Evolutionary conservation across 1,139 yeast species (phyloP).

Genomic region (Scheffersomyces quercinus): DNA sequence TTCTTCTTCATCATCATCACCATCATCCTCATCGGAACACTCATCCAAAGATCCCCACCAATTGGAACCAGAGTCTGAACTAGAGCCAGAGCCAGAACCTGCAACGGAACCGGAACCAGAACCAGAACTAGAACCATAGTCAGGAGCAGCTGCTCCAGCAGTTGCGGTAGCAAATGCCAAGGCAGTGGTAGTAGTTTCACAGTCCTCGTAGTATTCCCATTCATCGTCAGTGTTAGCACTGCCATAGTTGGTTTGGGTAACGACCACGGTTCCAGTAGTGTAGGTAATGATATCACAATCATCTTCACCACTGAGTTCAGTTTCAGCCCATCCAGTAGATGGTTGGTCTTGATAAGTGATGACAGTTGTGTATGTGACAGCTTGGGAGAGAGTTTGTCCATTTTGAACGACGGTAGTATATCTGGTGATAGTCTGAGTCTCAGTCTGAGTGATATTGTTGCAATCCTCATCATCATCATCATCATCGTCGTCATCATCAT

Average conservation of each 20-base stretch:
- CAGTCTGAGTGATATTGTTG: neutral
- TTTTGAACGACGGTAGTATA: neutral
- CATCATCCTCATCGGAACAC: conserved; percentile 41
- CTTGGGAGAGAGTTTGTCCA: neutral
- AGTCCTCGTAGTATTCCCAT: conserved; percentile 3
- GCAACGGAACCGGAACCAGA: conserved; percentile 21
- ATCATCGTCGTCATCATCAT: neutral
- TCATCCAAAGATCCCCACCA: conserved; percentile 48
- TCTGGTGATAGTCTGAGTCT: neutral
- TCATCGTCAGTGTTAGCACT: neutral
- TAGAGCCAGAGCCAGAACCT: conserved; percentile 43
- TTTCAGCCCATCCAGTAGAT: neutral
- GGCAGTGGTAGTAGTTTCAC: conserved; percentile 1
- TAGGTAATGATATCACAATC: neutral
- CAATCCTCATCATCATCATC: neutral
- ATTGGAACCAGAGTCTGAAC: conserved; percentile 41
- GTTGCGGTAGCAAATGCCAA: neutral
- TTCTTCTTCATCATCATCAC: conserved; percentile 15
- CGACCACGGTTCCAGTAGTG: neutral
- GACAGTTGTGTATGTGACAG: neutral
- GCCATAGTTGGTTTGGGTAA: neutral
- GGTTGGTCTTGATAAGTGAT: neutral
- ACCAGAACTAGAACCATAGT: conserved; percentile 29
- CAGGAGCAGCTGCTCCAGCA: conserved; percentile 4
- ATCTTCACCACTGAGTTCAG: neutral